These are phyloP conservation scores for Raffaelea arxii DNA, from an alignment of 2,329 filamentous ascomycete species.

Conservation along the genomic window DNA sequence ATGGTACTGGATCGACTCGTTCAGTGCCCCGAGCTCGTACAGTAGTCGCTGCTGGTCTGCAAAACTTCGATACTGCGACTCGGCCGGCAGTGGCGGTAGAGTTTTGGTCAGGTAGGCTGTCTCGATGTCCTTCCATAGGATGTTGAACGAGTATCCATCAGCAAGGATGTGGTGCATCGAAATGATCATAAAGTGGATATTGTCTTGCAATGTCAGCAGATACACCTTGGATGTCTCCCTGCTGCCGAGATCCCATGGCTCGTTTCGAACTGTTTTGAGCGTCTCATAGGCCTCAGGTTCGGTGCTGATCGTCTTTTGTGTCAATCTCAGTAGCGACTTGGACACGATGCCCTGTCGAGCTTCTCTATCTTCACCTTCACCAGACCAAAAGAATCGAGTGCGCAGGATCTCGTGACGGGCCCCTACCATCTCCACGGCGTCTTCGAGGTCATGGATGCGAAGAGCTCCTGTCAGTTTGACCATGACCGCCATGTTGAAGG, in stretches of 20 bases:
- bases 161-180: neutral
- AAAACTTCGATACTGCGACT: neutral
- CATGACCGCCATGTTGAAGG: constrained; percentile 27
- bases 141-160: neutral
- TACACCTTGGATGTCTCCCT: neutral
- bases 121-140: neutral
- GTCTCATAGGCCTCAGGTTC: neutral
- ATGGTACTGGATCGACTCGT: neutral
- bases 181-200: neutral
- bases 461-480: constrained; percentile 23
- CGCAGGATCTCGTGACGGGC: constrained; percentile 23
- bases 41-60: neutral
- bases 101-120: neutral
- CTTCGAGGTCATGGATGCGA: constrained; percentile 17
- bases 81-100: neutral
- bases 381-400: constrained; percentile 20
- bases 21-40: neutral
- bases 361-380: constrained; percentile 1
- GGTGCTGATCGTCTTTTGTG: neutral
- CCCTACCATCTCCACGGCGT: constrained; percentile 22
- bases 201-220: neutral
- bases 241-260: neutral
- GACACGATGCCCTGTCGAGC: constrained; percentile 9
- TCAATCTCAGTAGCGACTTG: constrained; percentile 7
- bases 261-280: neutral